Base-by-base conservation (phyloP, 148 eudicot genomes). In the Arbutus unedo region DNA sequence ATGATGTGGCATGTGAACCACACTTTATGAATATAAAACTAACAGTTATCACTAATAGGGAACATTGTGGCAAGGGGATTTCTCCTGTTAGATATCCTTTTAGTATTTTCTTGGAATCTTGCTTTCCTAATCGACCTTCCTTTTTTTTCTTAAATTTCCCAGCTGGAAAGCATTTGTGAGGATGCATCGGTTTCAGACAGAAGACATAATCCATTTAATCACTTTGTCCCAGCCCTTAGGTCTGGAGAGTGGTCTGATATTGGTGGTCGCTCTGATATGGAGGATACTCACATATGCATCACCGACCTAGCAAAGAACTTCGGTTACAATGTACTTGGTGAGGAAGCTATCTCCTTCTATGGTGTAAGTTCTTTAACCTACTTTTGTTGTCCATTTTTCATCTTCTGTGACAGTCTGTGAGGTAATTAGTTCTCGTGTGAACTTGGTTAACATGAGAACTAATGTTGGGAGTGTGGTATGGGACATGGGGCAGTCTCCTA, bases 161-260 rank as follows among this genome's bases (percentile, higher is more conserved):
- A 96, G 99, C 84, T 96, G 78, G 95, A 90, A 87, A 91, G 95
- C 88, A 94, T 94, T 67, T 83, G 91, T 80, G 99, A 97, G 79
- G 91, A 94, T 80, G 77, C 90, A 73, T 77, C 92, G 11, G 81
- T 88, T 48, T 84, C 85, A 16, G 88, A 84, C 74, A 87, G 81
- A 83, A 87, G 51, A 66, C 84, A 80, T 45, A 86, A 76, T 80
- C 78, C 83, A 55, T 72, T 83, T n/a, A 44, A 47, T 49, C 90
- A 87, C 11, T 96, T 92, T 82, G 51, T 88, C 44, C 98, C 97
- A 23, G 70, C 78, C 72, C 91, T 96, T 45, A 88, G 99, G 62
- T 93, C 98, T 67, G 99, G 98, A 75, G 99, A 93, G 74, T 94
- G 96, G 93, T 89, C 93, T 75, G 98, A 96, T 83, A 97, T 97